These are phyloP conservation scores for Glaciozyma antarctica DNA, from an alignment of 768 basidiomycete species.

Conservation along the genomic window DNA sequence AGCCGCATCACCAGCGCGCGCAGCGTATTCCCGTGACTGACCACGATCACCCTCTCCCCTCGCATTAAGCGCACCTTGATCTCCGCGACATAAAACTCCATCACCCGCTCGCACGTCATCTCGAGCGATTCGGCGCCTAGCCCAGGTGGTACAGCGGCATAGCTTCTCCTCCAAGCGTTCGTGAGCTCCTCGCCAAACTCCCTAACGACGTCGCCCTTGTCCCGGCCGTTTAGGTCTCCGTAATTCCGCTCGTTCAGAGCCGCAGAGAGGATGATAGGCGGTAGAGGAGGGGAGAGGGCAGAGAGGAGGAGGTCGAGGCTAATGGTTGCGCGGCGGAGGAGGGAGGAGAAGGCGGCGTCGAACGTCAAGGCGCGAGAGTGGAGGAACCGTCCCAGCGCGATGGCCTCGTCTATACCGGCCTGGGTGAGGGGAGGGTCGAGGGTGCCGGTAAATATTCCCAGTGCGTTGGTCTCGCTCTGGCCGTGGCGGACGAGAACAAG, in stretches of 20 bases:
- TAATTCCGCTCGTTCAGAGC: constrained; percentile 18
- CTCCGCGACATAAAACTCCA: constrained; percentile 5
- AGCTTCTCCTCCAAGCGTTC: constrained; percentile 10
- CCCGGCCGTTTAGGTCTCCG: constrained; percentile 11
- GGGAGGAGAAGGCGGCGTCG: constrained; percentile 9
- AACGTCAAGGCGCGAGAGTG: neutral
- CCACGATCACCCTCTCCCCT: constrained; percentile 8
- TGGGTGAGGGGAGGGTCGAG: constrained; percentile 16
- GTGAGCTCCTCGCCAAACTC: constrained; percentile 12
- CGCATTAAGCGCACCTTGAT: neutral
- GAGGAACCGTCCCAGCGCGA: neutral
- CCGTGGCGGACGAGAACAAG: constrained; percentile 12
- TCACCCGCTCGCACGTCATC: constrained; percentile 6
- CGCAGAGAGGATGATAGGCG: neutral
- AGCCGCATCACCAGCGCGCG: constrained; percentile 11
- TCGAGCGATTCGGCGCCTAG: neutral
- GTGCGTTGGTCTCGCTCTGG: constrained; percentile 11
- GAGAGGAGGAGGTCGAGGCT: constrained; percentile 6
- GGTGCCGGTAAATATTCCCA: constrained; percentile 12
- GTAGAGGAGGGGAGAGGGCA: neutral
- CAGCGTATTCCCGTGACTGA: constrained; percentile 13
- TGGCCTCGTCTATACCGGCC: neutral
- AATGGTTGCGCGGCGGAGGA: neutral
- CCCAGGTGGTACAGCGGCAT: constrained; percentile 5
- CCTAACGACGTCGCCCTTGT: constrained; percentile 1